phyloP scores from a whole-genome alignment of 2,329 filamentous ascomycete genomes.

The Diaporthe helianthi region DNA sequence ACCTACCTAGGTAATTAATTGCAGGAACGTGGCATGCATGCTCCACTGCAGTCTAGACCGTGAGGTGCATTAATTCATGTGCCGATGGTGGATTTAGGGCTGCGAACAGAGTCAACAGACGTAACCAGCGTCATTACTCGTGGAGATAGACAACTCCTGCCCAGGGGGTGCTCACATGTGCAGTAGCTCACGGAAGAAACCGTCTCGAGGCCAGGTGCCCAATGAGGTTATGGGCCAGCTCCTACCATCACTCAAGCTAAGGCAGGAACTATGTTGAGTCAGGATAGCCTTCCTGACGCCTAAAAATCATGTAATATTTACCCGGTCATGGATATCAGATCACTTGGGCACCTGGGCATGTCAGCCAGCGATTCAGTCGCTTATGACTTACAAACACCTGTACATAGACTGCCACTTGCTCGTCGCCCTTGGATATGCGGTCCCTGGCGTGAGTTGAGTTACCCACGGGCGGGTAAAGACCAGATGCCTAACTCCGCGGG shows the following conservation, averaged over 20 bases:
- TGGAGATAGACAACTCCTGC: too few relatives aligned
- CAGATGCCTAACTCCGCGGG: background rate
- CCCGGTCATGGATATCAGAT: background rate
- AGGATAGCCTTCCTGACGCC: background rate
- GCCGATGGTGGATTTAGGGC: background rate
- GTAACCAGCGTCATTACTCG: background rate
- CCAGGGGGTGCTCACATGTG: too few relatives aligned
- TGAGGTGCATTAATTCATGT: background rate
- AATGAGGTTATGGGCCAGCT: background rate
- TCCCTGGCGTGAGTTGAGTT: too few relatives aligned
- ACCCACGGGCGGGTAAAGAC: background rate
- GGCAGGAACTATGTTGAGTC: background rate
- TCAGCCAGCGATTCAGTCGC: background rate
- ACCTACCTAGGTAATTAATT: background rate
- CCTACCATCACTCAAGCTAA: background rate
- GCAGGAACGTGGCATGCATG: background rate
- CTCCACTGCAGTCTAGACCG: background rate
- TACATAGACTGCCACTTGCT: background rate
- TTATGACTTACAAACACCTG: too few relatives aligned
- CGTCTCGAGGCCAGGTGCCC: background rate
- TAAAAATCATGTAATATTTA: background rate
- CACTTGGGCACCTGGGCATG: too few relatives aligned
- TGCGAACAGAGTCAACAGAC: background rate
- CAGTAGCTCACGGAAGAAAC: background rate
- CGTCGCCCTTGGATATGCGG: too few relatives aligned